Evolutionary conservation across 1,139 yeast species (phyloP), one percentile per base, ranked within the genome.

Genomic region (Ashbya aceris): DNA sequence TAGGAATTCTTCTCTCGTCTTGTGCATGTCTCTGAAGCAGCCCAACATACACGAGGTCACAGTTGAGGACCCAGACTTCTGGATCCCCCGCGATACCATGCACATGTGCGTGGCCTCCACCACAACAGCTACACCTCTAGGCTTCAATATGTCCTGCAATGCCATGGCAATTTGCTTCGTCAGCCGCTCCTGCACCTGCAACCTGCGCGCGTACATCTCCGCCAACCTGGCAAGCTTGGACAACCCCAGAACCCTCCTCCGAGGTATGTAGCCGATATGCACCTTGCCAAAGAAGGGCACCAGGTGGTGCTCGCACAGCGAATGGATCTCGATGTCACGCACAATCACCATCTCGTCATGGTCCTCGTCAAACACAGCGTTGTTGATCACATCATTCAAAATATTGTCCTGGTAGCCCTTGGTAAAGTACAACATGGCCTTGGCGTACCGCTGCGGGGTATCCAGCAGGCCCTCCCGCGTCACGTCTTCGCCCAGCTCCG

Each of bases 271-370:
- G 11, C 93, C 99, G 52, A 91, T 91, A 59, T 89, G 96, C 41
- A 91, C 95, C 58, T 89, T 89, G 44, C 99, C 99, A 55, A 79
- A 84, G 61, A 93, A 91, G 20, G 99, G 99, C 17, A 93, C 98
- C 55, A 91, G 69, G 65, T 91, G 99, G 62, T 91, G 99, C 64
- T 91, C 99, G 66, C 99, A 91, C 45, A 91, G 70, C 4, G 96
- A 85, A 63, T 82, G 84, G 40, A 91, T 77, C 55, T 87, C 96
- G 48, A 91, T 91, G 61, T 93, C 97, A 60, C 91, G 76, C 28
- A 91, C 98, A 52, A 91, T 89, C 38, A 91, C 98, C 97, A 91
- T 91, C 62, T 91, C 99, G 61, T 91, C 97, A 61, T 93, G 98
- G 61, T 93, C 95, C 61, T 91, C 98, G 62, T 91, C 96, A 54